Base-by-base conservation (phyloP, 2,329 filamentous ascomycete genomes). In the Fusarium bulbicola region DNA sequence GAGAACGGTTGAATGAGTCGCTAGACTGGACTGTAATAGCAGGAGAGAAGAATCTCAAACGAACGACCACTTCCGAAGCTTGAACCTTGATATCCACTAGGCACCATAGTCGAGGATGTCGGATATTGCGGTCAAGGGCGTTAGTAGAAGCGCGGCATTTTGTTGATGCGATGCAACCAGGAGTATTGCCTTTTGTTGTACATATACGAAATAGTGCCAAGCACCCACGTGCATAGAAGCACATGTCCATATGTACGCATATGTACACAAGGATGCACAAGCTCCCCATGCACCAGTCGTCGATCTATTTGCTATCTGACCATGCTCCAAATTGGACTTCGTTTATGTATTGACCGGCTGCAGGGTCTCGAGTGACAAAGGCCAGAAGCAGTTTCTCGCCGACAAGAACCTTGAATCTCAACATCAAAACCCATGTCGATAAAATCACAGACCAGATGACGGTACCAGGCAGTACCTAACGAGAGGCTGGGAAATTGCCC, bases 401-500 rank as follows among this genome's bases (percentile, higher is more conserved):
- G 71, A 68, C 71, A 64, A 65, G 46, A 65, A 68, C 66, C 71
- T 64, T 70, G 64, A 63, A 70, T 73, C 58, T 72, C 71, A 72
- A 68, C 67, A 59, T 60, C 45, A 26, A 50, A 56, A 63, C 58
- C 72, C 72, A 73, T 74, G 72, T 59, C 57, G 24, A 66, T 63
- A 74, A 45, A 65, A 72, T 43, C 59, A 69, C 53, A 71, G 70
- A 72, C 66, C 36, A 67, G 70, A 71, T 57, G 64, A 58, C 45
- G 61, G 59, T 61, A 68, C 59, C 30, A 40, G 43, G 42, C 54
- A 42, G 68, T 77, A 78, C 73, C 50, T 73, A 45, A n/a, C 10
- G 20, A 62, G 70, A 77, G 65, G 68, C 75, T 75, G 72, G 68
- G 76, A 76, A 63, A 77, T 78, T 77, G 75, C 68, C 36, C 54